phyloP scores from a whole-genome alignment of 2,329 filamentous ascomycete genomes.

The Diaporthe citrichinensis region DNA sequence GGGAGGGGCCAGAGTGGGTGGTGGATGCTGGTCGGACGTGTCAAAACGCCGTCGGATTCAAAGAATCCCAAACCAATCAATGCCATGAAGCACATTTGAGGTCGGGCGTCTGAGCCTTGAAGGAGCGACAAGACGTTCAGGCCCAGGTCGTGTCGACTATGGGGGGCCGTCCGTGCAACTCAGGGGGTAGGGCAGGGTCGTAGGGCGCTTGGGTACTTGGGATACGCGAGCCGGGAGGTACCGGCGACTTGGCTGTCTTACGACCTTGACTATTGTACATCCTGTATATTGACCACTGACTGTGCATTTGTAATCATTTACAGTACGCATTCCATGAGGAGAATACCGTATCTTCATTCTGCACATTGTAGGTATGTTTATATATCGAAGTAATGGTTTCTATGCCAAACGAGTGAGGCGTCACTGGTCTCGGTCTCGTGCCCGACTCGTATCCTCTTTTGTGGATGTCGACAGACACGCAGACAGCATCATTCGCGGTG shows the following conservation, averaged over 20 bases:
- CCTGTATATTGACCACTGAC: not conserved
- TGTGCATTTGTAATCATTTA: not conserved
- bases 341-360: not conserved
- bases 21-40: conserved; percentile 21
- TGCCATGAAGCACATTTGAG: conserved; percentile 15
- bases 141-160: conserved; percentile 20
- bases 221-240: not conserved
- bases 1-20: conserved; percentile 4
- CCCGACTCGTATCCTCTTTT: not conserved
- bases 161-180: conserved; percentile 28
- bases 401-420: not conserved
- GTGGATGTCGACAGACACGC: not conserved
- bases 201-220: conserved; percentile 9
- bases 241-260: not conserved
- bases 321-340: not conserved
- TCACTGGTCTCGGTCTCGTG: no score
- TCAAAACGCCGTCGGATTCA: conserved; percentile 31
- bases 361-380: not conserved
- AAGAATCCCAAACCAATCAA: conserved; percentile 28
- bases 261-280: not conserved
- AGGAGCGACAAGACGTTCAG: conserved; percentile 19
- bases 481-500: not conserved
- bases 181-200: conserved; percentile 12
- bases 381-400: no score
- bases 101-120: conserved; percentile 26